These are phyloP conservation scores for Spizellomyces punctatus DNA, from an alignment of 192 early-diverging fungal species.

Conservation along the genomic window DNA sequence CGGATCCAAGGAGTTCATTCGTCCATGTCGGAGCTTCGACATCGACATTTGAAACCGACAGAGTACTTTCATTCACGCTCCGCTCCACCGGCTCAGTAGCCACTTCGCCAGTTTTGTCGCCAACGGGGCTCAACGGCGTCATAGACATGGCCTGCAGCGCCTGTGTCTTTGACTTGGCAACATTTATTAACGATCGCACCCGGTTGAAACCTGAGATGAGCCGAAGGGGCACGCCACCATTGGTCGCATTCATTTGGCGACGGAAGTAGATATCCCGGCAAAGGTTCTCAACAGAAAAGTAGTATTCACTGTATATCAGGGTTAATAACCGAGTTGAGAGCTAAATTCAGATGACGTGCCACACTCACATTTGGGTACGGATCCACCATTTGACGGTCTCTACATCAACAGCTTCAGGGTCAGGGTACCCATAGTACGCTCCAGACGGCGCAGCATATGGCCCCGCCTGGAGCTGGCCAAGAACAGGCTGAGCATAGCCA, in stretches of 20 bases:
- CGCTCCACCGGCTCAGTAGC: neutral
- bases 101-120: neutral
- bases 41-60: neutral
- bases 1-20: conserved; percentile 26
- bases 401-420: conserved; percentile 35
- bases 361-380: conserved; percentile 40
- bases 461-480: too few species aligned
- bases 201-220: conserved; percentile 90
- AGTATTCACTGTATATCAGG: conserved; percentile 73
- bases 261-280: conserved; percentile 96
- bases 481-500: too few species aligned
- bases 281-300: conserved; percentile 96
- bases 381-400: conserved; percentile 49
- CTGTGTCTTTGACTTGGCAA: conserved; percentile 32
- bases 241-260: conserved; percentile 81
- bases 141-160: neutral
- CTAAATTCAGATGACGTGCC: neutral
- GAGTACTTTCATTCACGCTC: neutral
- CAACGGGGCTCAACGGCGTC: neutral
- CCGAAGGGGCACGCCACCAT: conserved; percentile 77
- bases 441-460: neutral
- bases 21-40: conserved; percentile 30
- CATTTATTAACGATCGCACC: conserved; percentile 47
- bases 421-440: conserved; percentile 26
- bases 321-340: neutral